A percentile compares a stretch with the other conserved stretches of the same genome.
phyloP scores from a whole-genome alignment of 768 basidiomycete genomes.

The Guyanaporus albipodus region DNA sequence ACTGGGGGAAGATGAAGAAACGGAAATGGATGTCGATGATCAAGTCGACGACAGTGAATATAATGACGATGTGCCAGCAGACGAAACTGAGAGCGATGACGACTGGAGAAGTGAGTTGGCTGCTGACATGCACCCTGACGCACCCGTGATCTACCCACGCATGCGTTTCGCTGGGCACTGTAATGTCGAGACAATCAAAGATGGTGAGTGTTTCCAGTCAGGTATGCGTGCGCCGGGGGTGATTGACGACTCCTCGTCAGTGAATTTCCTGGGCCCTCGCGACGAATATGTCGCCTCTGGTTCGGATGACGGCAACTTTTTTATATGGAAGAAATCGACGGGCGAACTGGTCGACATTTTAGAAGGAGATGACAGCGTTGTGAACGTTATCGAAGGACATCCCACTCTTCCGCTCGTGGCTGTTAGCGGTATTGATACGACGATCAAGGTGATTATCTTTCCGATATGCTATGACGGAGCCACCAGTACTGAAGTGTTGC shows the following conservation, averaged over 20 bases:
- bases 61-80: conserved; percentile 20
- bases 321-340: conserved; percentile 75
- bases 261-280: conserved; percentile 77
- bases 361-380: conserved; percentile 77
- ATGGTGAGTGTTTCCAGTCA: conserved; percentile 48
- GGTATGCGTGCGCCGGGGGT: neutral
- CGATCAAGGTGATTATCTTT: conserved; percentile 60
- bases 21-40: conserved; percentile 28
- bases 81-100: conserved; percentile 32
- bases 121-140: conserved; percentile 28
- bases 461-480: conserved; percentile 1
- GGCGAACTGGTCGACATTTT: conserved; percentile 68
- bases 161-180: conserved; percentile 62
- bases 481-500: neutral
- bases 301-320: conserved; percentile 85
- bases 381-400: conserved; percentile 86
- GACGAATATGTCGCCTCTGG: conserved; percentile 81
- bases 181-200: conserved; percentile 83
- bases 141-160: conserved; percentile 61
- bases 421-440: conserved; percentile 81
- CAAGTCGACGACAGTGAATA: conserved; percentile 29
- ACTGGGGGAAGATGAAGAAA: neutral
- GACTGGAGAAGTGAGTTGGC: conserved; percentile 25
- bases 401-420: conserved; percentile 76
- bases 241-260: conserved; percentile 35